Conservation (phyloP, 352 stramenopile genomes). For the Pythium volutum region DNA sequence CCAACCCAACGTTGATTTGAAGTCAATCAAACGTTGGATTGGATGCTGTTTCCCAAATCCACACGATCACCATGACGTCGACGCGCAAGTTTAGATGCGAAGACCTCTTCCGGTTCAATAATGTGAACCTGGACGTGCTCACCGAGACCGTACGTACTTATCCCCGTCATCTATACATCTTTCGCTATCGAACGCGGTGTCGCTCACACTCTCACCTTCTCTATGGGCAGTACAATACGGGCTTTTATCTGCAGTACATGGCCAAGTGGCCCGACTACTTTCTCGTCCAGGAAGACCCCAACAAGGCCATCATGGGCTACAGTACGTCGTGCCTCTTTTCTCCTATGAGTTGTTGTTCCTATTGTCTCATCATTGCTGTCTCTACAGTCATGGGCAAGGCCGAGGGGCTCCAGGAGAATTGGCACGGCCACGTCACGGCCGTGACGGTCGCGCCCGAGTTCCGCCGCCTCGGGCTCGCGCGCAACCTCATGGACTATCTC, state of each 20-base stretch:
- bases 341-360: too few species aligned
- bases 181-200: constrained; percentile 6
- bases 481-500: constrained; percentile 94
- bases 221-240: constrained; percentile 91
- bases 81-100: constrained; percentile 95
- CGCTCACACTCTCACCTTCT: not conserved
- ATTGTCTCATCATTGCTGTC: constrained; percentile 16
- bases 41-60: not conserved
- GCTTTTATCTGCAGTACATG: constrained; percentile 98
- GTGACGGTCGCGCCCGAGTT: constrained; percentile 97
- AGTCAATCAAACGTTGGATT: constrained; percentile 8
- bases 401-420: constrained; percentile 93
- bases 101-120: constrained; percentile 98
- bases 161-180: not conserved
- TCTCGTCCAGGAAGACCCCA: constrained; percentile 91
- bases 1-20: constrained; percentile 2
- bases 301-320: constrained; percentile 95
- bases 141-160: constrained; percentile 85
- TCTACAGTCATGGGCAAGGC: constrained; percentile 92
- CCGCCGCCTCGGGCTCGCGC: constrained; percentile 88
- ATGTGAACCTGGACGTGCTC: constrained; percentile 97
- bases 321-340: constrained; percentile 31
- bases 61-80: constrained; percentile 87
- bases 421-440: constrained; percentile 98
- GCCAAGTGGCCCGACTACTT: constrained; percentile 97